A percentile compares a stretch with the other conserved stretches of the same genome.
Evolutionary conservation across 164 flowering plant species (phyloP).

Genomic region (Stephania yunnanensis): DNA sequence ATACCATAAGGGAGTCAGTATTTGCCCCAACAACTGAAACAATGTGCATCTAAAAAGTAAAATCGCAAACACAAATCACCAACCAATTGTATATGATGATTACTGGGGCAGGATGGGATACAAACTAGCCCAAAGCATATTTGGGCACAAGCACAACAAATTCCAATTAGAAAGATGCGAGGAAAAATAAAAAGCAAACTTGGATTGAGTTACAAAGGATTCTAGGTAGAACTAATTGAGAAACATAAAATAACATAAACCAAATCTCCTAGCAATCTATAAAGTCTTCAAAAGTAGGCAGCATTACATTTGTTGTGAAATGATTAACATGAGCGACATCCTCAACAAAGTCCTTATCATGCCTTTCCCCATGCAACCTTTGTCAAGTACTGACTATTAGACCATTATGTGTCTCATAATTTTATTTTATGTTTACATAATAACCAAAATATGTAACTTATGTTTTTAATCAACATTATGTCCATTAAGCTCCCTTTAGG

Average conservation of each 20-base stretch:
- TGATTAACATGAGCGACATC: not conserved
- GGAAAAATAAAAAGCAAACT: not conserved
- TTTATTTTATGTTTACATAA: too few species aligned
- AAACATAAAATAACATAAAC: not conserved
- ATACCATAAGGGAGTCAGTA: slow-evolving; percentile 7
- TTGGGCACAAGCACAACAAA: not conserved
- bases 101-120: not conserved
- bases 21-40: not conserved
- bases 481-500: too few species aligned
- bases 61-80: not conserved
- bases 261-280: not conserved
- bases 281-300: not conserved
- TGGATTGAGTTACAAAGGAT: not conserved
- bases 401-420: too few species aligned
- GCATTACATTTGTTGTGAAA: not conserved
- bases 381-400: too few species aligned
- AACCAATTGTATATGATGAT: not conserved
- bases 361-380: too few species aligned
- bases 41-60: not conserved
- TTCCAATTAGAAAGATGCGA: not conserved
- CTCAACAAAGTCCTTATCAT: not conserved
- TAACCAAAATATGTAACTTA: too few species aligned
- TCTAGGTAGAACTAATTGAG: not conserved
- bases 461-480: too few species aligned
- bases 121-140: not conserved